A percentile compares a stretch with the other conserved stretches of the same genome.
phyloP scores from a whole-genome alignment of 2,329 filamentous ascomycete genomes.

The Aspergillus tamarii region DNA sequence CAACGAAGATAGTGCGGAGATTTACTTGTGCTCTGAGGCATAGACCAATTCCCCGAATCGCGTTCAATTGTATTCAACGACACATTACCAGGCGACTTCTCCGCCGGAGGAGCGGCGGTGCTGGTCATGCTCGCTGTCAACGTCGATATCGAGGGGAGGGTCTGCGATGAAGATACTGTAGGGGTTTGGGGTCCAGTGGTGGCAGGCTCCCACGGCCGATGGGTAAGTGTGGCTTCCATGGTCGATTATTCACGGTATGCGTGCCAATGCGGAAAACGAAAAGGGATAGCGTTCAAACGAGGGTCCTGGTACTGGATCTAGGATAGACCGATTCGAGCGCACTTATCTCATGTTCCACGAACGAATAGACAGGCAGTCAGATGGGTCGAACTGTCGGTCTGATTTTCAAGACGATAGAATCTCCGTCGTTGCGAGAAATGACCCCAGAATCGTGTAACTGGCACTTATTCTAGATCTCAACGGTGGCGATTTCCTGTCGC shows the following conservation, averaged over 20 bases:
- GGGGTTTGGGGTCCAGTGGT: constrained; percentile 39
- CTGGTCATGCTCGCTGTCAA: constrained; percentile 49
- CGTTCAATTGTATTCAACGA: constrained; percentile 53
- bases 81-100: constrained; percentile 47
- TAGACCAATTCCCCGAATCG: constrained; percentile 64
- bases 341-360: constrained; percentile 32
- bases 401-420: constrained; percentile 10
- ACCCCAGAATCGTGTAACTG: constrained; percentile 6
- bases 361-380: constrained; percentile 8
- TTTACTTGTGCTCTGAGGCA: constrained; percentile 61
- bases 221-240: constrained; percentile 47
- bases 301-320: constrained; percentile 8
- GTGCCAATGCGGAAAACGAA: constrained; percentile 1
- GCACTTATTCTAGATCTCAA: background rate
- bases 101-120: constrained; percentile 32
- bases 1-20: constrained; percentile 9
- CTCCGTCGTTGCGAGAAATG: constrained; percentile 1
- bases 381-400: background rate
- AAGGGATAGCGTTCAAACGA: constrained; percentile 6
- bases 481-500: background rate
- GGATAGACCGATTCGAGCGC: constrained; percentile 2
- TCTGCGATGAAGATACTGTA: constrained; percentile 42
- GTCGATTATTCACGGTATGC: constrained; percentile 8
- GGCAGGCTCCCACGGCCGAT: constrained; percentile 49
- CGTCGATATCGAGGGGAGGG: constrained; percentile 52